These are phyloP conservation scores for Diaporthe australafricana DNA, from an alignment of 2,329 filamentous ascomycete genomes.

Conservation along the genomic window DNA sequence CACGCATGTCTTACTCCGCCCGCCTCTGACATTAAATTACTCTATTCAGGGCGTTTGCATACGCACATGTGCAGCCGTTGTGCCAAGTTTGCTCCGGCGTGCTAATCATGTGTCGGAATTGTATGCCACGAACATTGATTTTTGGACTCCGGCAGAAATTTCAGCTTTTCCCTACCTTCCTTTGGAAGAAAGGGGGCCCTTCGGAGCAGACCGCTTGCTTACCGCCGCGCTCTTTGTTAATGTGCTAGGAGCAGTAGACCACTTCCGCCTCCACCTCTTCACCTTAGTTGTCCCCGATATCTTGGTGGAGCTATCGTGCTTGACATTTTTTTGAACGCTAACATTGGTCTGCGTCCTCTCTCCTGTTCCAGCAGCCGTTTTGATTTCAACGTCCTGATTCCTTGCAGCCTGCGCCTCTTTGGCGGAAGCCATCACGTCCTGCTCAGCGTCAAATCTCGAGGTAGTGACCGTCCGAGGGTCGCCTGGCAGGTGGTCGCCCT, in stretches of 20 bases:
- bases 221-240: neutral
- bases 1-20: neutral
- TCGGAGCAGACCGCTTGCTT: neutral
- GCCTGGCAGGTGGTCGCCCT: neutral
- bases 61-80: too few species aligned
- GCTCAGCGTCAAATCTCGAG: too few species aligned
- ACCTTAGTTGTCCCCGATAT: rapidly evolving
- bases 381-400: too few species aligned
- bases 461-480: too few species aligned
- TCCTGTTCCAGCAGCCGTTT: too few species aligned
- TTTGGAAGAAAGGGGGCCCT: neutral
- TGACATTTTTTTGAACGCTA: neutral
- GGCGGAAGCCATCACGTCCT: too few species aligned
- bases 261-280: neutral
- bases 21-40: neutral
- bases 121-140: neutral
- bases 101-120: too few species aligned
- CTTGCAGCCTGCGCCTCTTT: too few species aligned
- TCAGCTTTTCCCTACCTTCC: neutral
- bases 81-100: neutral
- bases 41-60: conserved; percentile 4
- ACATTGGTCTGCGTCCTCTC: neutral
- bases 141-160: too few species aligned
- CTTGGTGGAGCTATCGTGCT: too few species aligned
- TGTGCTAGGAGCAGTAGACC: rapidly evolving